phyloP scores from a whole-genome alignment of 73 alveolate genomes.

The Tetrahymena malaccensis region DNA sequence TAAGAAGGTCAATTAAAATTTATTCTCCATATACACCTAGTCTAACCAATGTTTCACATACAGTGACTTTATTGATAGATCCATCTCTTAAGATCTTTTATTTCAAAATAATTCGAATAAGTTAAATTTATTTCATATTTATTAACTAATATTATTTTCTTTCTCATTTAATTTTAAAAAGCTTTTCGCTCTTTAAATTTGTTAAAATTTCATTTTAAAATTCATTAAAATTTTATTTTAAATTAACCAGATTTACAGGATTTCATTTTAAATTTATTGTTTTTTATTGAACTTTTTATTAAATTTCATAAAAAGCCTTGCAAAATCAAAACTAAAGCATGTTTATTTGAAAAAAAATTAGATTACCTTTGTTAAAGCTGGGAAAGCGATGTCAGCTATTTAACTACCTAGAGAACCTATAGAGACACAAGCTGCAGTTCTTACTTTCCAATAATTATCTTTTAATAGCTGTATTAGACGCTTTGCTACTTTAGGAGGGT shows the following conservation, averaged over 20 bases:
- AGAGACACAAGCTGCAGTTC: slow-evolving; percentile 86
- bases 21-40: slow-evolving; percentile 82
- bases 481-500: slow-evolving; percentile 61
- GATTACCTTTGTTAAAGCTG: slow-evolving; percentile 56
- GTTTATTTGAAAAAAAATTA: too few species aligned
- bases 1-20: slow-evolving; percentile 62
- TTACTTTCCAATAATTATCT: slow-evolving; percentile 87
- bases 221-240: too few species aligned
- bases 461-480: slow-evolving; percentile 53
- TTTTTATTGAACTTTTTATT: too few species aligned
- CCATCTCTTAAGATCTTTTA: slow-evolving; percentile 63
- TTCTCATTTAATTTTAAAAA: too few species aligned
- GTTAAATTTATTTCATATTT: too few species aligned
- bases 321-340: too few species aligned
- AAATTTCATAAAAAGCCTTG: too few species aligned
- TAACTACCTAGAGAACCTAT: slow-evolving; percentile 75
- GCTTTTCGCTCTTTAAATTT: too few species aligned
- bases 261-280: too few species aligned
- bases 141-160: too few species aligned
- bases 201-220: too few species aligned
- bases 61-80: slow-evolving; percentile 74
- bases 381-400: slow-evolving; percentile 67
- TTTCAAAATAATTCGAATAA: neutral
- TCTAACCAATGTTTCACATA: slow-evolving; percentile 80
- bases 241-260: too few species aligned